phyloP scores from a whole-genome alignment of 306 rosid genomes.

The Trifolium pratense region DNA sequence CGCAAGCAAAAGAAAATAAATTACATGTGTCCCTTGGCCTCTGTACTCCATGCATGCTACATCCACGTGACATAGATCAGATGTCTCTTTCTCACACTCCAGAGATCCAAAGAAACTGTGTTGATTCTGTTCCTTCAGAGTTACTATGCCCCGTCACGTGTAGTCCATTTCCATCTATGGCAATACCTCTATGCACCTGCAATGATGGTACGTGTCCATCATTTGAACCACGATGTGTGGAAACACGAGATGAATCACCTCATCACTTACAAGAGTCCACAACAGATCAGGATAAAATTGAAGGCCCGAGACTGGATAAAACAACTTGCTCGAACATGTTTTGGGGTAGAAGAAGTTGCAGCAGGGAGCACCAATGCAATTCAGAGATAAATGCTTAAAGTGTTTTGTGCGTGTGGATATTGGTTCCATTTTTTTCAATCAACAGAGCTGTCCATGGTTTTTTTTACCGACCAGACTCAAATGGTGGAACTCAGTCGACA shows the following conservation, averaged over 20 bases:
- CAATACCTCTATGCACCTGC: constrained; percentile 92
- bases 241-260: constrained; percentile 62
- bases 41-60: constrained; percentile 90
- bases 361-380: constrained; percentile 96
- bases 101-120: constrained; percentile 67
- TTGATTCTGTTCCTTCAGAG: constrained; percentile 83
- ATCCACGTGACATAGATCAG: constrained; percentile 55
- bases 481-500: constrained; percentile 12
- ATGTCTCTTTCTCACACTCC: constrained; percentile 67
- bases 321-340: constrained; percentile 93
- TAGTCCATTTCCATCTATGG: constrained; percentile 90
- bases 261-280: constrained; percentile 60
- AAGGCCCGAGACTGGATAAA: constrained; percentile 77
- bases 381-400: constrained; percentile 87
- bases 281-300: constrained; percentile 69
- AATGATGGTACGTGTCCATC: constrained; percentile 82
- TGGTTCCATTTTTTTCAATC: constrained; percentile 39
- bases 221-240: constrained; percentile 70
- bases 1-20: constrained; percentile 70
- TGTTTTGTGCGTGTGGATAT: constrained; percentile 22
- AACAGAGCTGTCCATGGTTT: constrained; percentile 23
- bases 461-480: constrained; percentile 29
- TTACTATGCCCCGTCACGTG: constrained; percentile 89
- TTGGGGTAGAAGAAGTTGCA: constrained; percentile 97
- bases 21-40: constrained; percentile 68